Conservation (phyloP, 1,284 basidiomycete species). For the Grifola frondosa region DNA sequence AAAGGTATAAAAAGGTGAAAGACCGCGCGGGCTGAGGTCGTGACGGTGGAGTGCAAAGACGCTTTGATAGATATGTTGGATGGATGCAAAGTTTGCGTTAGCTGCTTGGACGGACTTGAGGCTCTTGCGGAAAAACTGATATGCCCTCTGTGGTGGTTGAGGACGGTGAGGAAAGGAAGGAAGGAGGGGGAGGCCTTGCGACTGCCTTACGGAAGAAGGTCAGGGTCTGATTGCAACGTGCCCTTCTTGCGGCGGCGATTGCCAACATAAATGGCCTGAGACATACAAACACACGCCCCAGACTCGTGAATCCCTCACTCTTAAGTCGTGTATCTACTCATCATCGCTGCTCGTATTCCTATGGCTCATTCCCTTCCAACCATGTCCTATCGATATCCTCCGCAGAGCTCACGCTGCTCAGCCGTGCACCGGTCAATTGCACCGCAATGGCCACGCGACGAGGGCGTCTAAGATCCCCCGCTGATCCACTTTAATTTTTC, state of each 20-base stretch:
- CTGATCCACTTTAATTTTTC: too few species aligned
- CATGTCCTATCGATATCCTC: background rate
- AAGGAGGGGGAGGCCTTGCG: conserved; percentile 50
- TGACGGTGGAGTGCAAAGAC: conserved; percentile 36
- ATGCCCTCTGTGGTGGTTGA: conserved; percentile 43
- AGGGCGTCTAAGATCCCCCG: too few species aligned
- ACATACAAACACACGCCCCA: conserved; percentile 3
- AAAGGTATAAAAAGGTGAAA: conserved; percentile 64
- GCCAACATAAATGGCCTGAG: conserved; percentile 17
- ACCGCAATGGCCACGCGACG: conserved; percentile 6
- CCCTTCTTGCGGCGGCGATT: conserved; percentile 50
- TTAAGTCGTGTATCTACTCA: conserved; percentile 30
- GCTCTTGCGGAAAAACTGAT: conserved; percentile 21
- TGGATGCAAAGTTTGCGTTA: conserved; percentile 10
- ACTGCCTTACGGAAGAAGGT: conserved; percentile 45
- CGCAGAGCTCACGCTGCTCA: background rate
- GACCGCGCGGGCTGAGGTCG: conserved; percentile 42
- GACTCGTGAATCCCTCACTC: conserved; percentile 26
- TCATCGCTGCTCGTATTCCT: conserved; percentile 12
- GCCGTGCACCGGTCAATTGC: background rate
- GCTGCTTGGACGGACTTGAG: conserved; percentile 9
- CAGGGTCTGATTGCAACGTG: conserved; percentile 74
- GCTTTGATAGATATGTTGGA: conserved; percentile 33
- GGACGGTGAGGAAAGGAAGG: conserved; percentile 33
- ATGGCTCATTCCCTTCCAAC: background rate